Conservation (phyloP, 2,329 filamentous ascomycete genomes). For the Penicillium vulpinum region DNA sequence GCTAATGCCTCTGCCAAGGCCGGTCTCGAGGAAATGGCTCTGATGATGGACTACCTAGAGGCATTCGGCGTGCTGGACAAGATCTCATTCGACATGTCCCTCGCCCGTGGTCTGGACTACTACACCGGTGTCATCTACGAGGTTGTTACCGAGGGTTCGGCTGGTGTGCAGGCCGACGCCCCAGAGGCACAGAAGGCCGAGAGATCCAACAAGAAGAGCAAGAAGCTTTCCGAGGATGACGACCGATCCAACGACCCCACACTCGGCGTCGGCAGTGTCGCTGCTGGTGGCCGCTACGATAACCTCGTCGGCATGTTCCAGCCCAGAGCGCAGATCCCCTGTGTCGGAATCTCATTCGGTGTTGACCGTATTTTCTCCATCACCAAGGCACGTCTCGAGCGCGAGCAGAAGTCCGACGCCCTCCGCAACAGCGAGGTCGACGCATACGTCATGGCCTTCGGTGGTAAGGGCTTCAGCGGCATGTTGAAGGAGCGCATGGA, state of each 20-base stretch:
- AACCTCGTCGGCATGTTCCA: slow-evolving; percentile 93
- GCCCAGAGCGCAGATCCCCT: slow-evolving; percentile 81
- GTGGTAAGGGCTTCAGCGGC: slow-evolving; percentile 78
- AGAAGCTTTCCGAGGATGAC: slow-evolving; percentile 58
- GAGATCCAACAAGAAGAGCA: slow-evolving; percentile 46
- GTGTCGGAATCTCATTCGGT: slow-evolving; percentile 87
- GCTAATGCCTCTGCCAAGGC: slow-evolving; percentile 74
- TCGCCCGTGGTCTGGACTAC: slow-evolving; percentile 90
- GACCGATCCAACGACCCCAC: slow-evolving; percentile 77
- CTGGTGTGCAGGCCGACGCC: slow-evolving; percentile 47
- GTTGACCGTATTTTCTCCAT: slow-evolving; percentile 95
- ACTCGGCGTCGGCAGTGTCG: slow-evolving; percentile 81
- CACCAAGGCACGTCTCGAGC: slow-evolving; percentile 72
- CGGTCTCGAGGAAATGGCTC: slow-evolving; percentile 76
- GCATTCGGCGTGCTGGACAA: slow-evolving; percentile 70
- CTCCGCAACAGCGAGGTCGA: slow-evolving; percentile 75
- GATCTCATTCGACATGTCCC: slow-evolving; percentile 84
- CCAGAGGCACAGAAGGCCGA: slow-evolving; percentile 37
- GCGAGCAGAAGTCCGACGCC: slow-evolving; percentile 53
- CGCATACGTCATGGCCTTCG: slow-evolving; percentile 93
- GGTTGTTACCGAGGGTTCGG: slow-evolving; percentile 78
- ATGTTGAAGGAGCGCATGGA: slow-evolving; percentile 81
- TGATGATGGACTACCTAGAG: slow-evolving; percentile 80
- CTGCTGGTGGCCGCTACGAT: slow-evolving; percentile 88
- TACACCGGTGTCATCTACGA: slow-evolving; percentile 91